Evolutionary conservation across 176 grass and related monocot species (phyloP), one percentile per base, ranked within the genome.

Genomic region (Cocos nucifera): DNA sequence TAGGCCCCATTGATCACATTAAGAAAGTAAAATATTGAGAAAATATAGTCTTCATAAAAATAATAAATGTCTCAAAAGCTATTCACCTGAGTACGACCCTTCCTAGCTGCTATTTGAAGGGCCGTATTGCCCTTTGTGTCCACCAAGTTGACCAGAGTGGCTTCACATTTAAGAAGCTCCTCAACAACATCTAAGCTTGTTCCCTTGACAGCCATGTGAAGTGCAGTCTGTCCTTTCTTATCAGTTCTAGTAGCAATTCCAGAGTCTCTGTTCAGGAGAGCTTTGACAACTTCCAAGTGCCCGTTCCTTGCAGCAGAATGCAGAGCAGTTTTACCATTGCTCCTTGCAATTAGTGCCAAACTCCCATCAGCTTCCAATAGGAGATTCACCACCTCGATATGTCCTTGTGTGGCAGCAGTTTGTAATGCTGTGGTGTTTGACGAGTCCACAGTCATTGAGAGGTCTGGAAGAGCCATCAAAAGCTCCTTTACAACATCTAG

Each of bases 141-240:
- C 4, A 72, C 15, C 30, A 63, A 63, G 74, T 92, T 92, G 29
- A 98, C 77, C 49, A 81, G 48, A 60, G 66, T 66, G 14, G 93
- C 76, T 48, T 92, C 70, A 24, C 49, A 77, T 23, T 77, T 67
- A 27, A 98, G 72, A 44, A 98, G 88, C 63, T 65, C 84, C 62
- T 80, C 79, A 3, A 98, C 60, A 23, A 85, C 24, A 39, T 86
- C 87, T 2, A 81, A 59, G n/a, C 64, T 67, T 19, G 73, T 92
- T 64, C 73, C 87, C 75, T 98, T 98, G 24, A 75, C 84, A 28
- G 93, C 93, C 93, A 98, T 98, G 77, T 98, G 93, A 14, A 92
- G 83, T 58, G 84, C 84, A 15, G 83, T 98, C 79, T 98, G 93
- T 5, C 93, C 87, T 77, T 98, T 98, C 84, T 92, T 98, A 81